Conservation (phyloP, 2,329 filamentous ascomycete genomes). For the Pseudocercospora vitis region DNA sequence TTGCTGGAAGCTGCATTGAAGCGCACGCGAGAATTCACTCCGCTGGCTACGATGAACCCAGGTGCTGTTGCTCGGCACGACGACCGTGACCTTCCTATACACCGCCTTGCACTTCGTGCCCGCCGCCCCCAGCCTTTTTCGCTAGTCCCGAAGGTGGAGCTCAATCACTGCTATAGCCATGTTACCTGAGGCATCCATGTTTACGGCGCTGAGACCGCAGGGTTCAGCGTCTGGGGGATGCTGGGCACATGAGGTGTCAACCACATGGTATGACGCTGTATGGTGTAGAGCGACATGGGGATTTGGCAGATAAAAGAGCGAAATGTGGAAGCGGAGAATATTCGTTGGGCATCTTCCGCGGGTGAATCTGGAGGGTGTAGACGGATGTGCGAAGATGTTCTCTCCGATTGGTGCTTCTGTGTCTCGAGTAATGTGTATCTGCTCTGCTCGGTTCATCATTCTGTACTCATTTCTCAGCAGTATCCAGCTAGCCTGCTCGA, state of each 20-base stretch:
- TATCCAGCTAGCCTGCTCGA: too few relatives aligned
- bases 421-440: too few relatives aligned
- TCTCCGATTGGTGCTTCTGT: too few relatives aligned
- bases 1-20: neutral
- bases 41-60: neutral
- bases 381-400: too few relatives aligned
- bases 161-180: neutral
- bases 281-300: neutral
- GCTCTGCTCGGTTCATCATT: too few relatives aligned
- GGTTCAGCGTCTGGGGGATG: neutral
- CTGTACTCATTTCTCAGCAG: too few relatives aligned
- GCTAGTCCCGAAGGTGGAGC: neutral
- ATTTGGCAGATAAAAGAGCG: neutral
- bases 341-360: too few relatives aligned
- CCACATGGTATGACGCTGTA: slow-evolving; percentile 4
- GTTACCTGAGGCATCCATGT: slow-evolving; percentile 1
- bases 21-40: neutral
- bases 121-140: neutral
- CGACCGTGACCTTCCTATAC: neutral
- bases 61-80: neutral
- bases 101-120: slow-evolving; percentile 6
- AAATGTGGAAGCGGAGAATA: neutral
- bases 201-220: neutral
- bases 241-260: neutral
- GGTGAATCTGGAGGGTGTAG: too few relatives aligned